A percentile compares a stretch with the other conserved stretches of the same genome.
phyloP scores from a whole-genome alignment of 2,329 filamentous ascomycete genomes.

The Epichloe baconii region DNA sequence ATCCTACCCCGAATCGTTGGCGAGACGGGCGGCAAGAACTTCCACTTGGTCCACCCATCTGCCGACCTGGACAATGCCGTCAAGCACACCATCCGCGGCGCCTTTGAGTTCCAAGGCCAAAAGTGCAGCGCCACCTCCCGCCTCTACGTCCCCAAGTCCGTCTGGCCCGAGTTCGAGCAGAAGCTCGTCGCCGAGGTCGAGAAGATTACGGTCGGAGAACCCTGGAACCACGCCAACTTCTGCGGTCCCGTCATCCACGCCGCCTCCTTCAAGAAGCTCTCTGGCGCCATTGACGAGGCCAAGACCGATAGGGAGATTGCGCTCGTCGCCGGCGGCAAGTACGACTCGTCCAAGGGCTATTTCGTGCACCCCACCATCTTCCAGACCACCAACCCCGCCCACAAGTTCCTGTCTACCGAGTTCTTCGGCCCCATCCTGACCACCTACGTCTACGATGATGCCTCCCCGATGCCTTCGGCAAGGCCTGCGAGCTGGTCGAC shows the following conservation, averaged over 20 bases:
- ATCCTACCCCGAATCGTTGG: slow-evolving; percentile 78
- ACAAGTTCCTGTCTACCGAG: slow-evolving; percentile 63
- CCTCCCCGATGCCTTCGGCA: slow-evolving; percentile 40
- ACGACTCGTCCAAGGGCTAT: slow-evolving; percentile 68
- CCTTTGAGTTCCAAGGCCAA: slow-evolving; percentile 84
- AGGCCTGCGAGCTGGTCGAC: slow-evolving; percentile 53
- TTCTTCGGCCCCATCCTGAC: slow-evolving; percentile 72
- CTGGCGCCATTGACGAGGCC: slow-evolving; percentile 64
- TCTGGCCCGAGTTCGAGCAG: slow-evolving; percentile 60
- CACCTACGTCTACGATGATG: slow-evolving; percentile 67
- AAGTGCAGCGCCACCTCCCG: slow-evolving; percentile 82
- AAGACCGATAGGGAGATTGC: slow-evolving; percentile 61
- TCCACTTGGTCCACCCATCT: slow-evolving; percentile 67
- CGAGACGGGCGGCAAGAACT: slow-evolving; percentile 90
- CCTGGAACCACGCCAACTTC: slow-evolving; percentile 62
- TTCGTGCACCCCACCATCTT: slow-evolving; percentile 79
- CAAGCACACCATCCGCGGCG: slow-evolving; percentile 70
- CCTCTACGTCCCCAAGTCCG: slow-evolving; percentile 61
- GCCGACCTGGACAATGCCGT: slow-evolving; percentile 70
- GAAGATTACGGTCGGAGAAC: slow-evolving; percentile 57
- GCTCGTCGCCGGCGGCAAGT: slow-evolving; percentile 61
- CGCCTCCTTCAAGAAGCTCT: slow-evolving; percentile 68
- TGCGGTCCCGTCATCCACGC: slow-evolving; percentile 80
- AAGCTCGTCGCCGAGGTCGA: slow-evolving; percentile 55
- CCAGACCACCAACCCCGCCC: slow-evolving; percentile 56